These are phyloP conservation scores for Chlorella sp. DNA, from an alignment of 139 green algal genomes.

Conservation along the genomic window DNA sequence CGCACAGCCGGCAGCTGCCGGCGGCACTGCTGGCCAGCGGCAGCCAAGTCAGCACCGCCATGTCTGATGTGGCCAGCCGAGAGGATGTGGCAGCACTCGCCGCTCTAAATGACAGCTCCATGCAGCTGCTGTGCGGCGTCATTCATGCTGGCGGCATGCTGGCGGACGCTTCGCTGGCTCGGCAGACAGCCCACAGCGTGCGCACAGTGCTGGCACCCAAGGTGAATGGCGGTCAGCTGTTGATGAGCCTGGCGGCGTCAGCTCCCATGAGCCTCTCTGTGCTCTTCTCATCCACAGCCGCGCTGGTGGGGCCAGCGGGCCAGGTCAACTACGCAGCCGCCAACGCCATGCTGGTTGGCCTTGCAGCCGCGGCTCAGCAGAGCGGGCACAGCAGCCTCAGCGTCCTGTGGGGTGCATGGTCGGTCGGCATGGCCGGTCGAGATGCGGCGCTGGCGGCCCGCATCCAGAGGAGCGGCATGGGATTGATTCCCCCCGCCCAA, in stretches of 20 bases:
- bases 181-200: conserved; percentile 27
- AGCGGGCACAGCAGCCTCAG: too few species aligned
- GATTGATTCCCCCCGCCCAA: too few species aligned
- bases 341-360: conserved; percentile 70
- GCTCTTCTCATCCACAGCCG: conserved; percentile 74
- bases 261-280: not conserved
- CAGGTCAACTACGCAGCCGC: conserved; percentile 81
- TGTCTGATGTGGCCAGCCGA: conserved; percentile 20
- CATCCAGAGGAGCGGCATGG: too few species aligned
- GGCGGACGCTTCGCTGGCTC: conserved; percentile 25
- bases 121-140: not conserved
- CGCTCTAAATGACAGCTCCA: too few species aligned
- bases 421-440: too few species aligned
- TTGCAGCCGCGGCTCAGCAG: conserved; percentile 11
- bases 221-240: conserved; percentile 6
- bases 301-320: conserved; percentile 68
- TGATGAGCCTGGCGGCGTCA: not conserved
- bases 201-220: conserved; percentile 45
- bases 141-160: conserved; percentile 51
- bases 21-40: not conserved
- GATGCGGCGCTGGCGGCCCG: too few species aligned
- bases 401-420: too few species aligned
- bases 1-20: too few species aligned
- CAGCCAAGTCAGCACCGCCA: not conserved
- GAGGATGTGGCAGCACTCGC: not conserved